Percentiles rank a stretch among this genome's conserved stretches.
These are phyloP conservation scores for Lyophyllum semitale DNA, from an alignment of 768 basidiomycete genomes.

Conservation along the genomic window DNA sequence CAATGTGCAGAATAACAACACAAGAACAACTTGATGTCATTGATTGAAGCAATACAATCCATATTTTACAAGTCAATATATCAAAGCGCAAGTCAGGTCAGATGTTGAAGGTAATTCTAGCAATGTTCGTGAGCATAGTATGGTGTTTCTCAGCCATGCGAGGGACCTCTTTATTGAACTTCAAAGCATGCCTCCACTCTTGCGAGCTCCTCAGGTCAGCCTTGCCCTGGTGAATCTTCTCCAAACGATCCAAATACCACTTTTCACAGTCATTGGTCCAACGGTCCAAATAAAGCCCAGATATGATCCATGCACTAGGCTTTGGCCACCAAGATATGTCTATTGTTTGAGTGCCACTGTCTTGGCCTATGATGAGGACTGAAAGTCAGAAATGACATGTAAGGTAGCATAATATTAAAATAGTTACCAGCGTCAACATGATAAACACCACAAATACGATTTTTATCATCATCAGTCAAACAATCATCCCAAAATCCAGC, in stretches of 20 bases:
- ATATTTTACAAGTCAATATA: too few species aligned
- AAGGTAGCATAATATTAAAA: too few species aligned
- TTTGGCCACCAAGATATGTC: constrained; percentile 20
- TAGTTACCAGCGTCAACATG: constrained; percentile 19
- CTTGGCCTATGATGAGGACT: background rate
- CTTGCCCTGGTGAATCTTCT: background rate
- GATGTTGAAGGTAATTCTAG: too few species aligned
- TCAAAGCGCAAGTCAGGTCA: too few species aligned
- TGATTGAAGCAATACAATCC: too few species aligned
- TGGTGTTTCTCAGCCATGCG: background rate
- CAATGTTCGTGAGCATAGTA: too few species aligned
- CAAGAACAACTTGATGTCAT: too few species aligned
- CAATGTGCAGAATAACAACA: too few species aligned
- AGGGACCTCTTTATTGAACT: background rate
- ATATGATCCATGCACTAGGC: constrained; percentile 5
- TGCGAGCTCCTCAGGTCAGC: background rate
- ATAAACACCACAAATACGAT: constrained; percentile 10
- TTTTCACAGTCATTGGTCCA: constrained; percentile 19
- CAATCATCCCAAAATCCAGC: constrained; percentile 20
- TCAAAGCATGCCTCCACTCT: background rate
- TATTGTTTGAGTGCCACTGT: background rate
- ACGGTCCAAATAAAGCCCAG: constrained; percentile 13
- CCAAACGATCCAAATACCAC: constrained; percentile 17
- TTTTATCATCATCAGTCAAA: constrained; percentile 19
- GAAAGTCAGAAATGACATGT: background rate